A percentile compares a stretch with the other conserved stretches of the same genome.
Evolutionary conservation across 192 early-diverging fungal genomes (phyloP).

Genomic region (Funneliformis geosporum): DNA sequence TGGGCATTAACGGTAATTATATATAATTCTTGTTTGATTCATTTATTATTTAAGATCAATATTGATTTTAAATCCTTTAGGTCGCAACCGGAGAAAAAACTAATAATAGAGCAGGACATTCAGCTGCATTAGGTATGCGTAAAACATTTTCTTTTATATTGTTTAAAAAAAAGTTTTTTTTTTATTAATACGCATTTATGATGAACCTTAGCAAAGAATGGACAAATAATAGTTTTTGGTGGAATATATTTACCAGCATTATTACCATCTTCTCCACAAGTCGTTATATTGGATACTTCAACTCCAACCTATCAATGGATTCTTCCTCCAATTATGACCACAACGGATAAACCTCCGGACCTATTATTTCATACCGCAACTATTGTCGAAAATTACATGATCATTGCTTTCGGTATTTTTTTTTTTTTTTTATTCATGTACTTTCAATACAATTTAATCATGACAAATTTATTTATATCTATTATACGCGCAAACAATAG

Average conservation of each 20-base stretch:
- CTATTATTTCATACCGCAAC: neutral
- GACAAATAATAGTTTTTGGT: neutral
- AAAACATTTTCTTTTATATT: neutral
- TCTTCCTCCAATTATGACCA: neutral
- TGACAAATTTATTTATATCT: no score
- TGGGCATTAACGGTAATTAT: neutral
- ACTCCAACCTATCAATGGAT: neutral
- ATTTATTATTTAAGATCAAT: neutral
- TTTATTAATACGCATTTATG: neutral
- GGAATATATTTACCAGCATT: neutral
- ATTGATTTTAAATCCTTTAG: neutral
- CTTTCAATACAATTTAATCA: no score
- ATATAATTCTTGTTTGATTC: neutral
- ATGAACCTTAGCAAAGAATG: neutral
- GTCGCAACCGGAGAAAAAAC: neutral
- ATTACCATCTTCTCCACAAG: neutral
- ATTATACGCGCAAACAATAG: no score
- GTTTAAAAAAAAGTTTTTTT: neutral
- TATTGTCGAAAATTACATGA: neutral
- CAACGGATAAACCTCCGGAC: neutral
- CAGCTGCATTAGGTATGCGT: neutral
- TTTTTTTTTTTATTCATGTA: neutral
- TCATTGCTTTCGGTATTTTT: conserved; percentile 1
- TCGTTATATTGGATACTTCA: neutral
- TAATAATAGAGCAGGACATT: neutral